Conservation (phyloP, 1,284 basidiomycete genomes). For the Retiboletus fuscus region DNA sequence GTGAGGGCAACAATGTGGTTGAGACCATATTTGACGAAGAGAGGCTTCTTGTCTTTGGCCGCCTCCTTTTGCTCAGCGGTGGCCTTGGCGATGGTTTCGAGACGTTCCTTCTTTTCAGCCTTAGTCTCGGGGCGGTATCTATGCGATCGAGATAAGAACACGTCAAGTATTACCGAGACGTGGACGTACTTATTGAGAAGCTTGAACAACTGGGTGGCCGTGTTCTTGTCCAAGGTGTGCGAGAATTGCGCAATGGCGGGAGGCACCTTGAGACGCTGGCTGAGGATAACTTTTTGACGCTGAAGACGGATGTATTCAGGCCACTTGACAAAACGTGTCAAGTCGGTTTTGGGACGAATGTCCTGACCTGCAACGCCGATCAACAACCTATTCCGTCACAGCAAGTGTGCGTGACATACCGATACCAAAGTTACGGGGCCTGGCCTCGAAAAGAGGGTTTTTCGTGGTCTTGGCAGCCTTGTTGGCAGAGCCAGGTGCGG, state of each 20-base stretch:
- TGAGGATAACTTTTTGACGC: slow-evolving; percentile 98
- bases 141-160: slow-evolving; percentile 9
- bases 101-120: slow-evolving; percentile 97
- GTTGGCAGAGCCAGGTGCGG: slow-evolving; percentile 79
- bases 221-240: slow-evolving; percentile 99
- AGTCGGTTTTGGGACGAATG: slow-evolving; percentile 90
- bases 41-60: slow-evolving; percentile 90
- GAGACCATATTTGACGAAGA: slow-evolving; percentile 96
- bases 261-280: slow-evolving; percentile 98
- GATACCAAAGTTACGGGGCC: slow-evolving; percentile 94
- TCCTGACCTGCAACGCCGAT: slow-evolving; percentile 79
- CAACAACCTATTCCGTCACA: background rate
- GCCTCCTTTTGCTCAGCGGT: slow-evolving; percentile 84
- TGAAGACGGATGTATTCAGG: slow-evolving; percentile 98
- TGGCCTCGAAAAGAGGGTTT: slow-evolving; percentile 96
- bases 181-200: slow-evolving; percentile 89
- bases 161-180: background rate
- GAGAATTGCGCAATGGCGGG: slow-evolving; percentile 98
- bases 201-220: slow-evolving; percentile 97
- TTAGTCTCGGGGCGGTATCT: slow-evolving; percentile 90
- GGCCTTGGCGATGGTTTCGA: slow-evolving; percentile 80
- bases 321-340: slow-evolving; percentile 99
- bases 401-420: slow-evolving; percentile 64
- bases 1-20: slow-evolving; percentile 97
- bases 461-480: slow-evolving; percentile 84